These are phyloP conservation scores for Alternaria sp. DNA, from an alignment of 2,329 filamentous ascomycete genomes.

Conservation along the genomic window DNA sequence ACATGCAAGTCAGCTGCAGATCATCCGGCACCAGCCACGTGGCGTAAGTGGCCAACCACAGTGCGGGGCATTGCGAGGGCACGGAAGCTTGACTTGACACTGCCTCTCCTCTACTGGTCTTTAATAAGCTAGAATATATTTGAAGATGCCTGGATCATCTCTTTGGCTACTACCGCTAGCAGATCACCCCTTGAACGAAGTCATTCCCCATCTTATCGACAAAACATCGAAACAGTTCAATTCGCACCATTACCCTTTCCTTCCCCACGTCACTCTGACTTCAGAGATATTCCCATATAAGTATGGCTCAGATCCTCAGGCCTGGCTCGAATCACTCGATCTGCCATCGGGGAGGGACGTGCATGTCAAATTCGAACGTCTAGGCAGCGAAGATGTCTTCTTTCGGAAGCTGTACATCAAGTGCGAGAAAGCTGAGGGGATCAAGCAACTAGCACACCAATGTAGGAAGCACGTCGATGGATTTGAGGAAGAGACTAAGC, in stretches of 20 bases:
- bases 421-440: slow-evolving; percentile 41
- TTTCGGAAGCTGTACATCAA: slow-evolving; percentile 53
- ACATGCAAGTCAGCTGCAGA: slow-evolving; percentile 26
- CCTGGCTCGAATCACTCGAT: slow-evolving; percentile 48
- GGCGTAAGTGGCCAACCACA: slow-evolving; percentile 16
- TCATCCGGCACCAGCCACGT: slow-evolving; percentile 19
- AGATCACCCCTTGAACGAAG: slow-evolving; percentile 41
- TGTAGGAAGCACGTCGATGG: slow-evolving; percentile 42
- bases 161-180: slow-evolving; percentile 55
- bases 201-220: slow-evolving; percentile 49
- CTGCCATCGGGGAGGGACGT: slow-evolving; percentile 33
- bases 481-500: slow-evolving; percentile 33
- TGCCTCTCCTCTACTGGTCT: neutral
- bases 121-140: neutral
- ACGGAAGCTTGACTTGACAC: slow-evolving; percentile 11
- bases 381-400: slow-evolving; percentile 50
- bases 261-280: slow-evolving; percentile 56
- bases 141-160: slow-evolving; percentile 53
- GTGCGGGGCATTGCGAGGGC: neutral
- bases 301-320: slow-evolving; percentile 46
- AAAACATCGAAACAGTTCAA: slow-evolving; percentile 46
- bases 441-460: slow-evolving; percentile 40
- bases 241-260: slow-evolving; percentile 48
- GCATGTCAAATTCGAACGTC: slow-evolving; percentile 38
- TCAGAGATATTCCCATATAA: slow-evolving; percentile 43